Evolutionary conservation across 176 grass and related monocot genomes (phyloP), one percentile per base, ranked within the genome.

Genomic region (Tillandsia fasciculata): DNA sequence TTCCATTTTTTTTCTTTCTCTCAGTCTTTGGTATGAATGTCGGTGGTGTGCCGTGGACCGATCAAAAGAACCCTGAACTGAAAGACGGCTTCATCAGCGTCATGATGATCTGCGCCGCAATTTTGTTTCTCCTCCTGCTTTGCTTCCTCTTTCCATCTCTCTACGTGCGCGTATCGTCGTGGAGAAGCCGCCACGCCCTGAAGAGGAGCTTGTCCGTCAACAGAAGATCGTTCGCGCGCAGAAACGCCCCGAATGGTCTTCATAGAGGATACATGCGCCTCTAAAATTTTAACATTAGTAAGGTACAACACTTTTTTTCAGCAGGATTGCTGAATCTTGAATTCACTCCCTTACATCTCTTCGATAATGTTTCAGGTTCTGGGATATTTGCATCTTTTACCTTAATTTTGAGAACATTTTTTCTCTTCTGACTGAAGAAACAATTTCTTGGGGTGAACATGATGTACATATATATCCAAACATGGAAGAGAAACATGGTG

Each of bases 21-120:
- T 10, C 80, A 96, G 88, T 96, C 64, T 96, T 96, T 27, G 92
- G 92, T 26, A 96, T 96, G 92, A 96, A 96, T 59, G 92, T 96
- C 23, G 92, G 88, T 12, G 92, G 92, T 42, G 88, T 96, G 70
- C 88, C 88, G 2, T 91, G 92, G 92, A 96, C 86, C 9, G 77
- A 64, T 27, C 92, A 91, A 78, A 96, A 84, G 22, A 77, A 81
- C 64, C 92, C 88, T 42, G 67, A 81, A 53, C 74, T 87, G 66
- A 26, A 75, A n/a, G 86, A 86, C 15, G 92, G 92, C 3, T 96
- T 96, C 74, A 69, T 88, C 70, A 96, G 89, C 70, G 92, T 91
- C 42, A 87, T 96, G 92, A 56, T 96, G 29, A 74, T 91, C 49
- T 96, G 92, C 1, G 70, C 48, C 15, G 69, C 26, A 8, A 83